Evolutionary conservation across 1,284 basidiomycete genomes (phyloP), one percentile per base, ranked within the genome.

Genomic region (Stereum hirsutum): DNA sequence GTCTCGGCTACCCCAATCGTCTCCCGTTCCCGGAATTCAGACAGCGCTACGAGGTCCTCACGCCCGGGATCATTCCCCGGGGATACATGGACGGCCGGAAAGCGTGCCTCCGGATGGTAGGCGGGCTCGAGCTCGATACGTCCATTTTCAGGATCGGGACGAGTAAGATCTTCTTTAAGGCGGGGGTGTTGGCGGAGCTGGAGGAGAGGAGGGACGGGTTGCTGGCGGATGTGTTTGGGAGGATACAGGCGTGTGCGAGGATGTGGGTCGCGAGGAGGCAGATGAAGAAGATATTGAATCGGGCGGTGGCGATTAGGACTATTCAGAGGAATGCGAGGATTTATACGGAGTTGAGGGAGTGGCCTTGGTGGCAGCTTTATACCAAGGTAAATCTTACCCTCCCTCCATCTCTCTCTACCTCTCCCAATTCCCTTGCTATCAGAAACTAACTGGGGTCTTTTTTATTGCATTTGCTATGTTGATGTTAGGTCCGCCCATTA

Each of bases 331-430:
- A 99, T 59, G 95, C 95, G 2, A 72, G 90, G 10, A 75, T 97
- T 11, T 99, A 99, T 57, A 82, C 84, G 20, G 80, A 90, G 44
- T 70, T 97, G 11, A 73, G 83, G 39, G 89, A 95, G 46, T 99
- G 95, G 96, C 93, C 96, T 1, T 99, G 96, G 96, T 99, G 96
- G 96, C 89, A 93, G 52, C 73, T 99, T 14, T 99, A 96, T 61
- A 93, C 89, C 14, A 96, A 93, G 74, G 80, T 80, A 49, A 31
- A 52, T 50, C 21, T 12, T n/a, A n/a, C n/a, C n/a, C n/a, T n/a
- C n/a, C n/a, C n/a, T n/a, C n/a, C n/a, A n/a, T n/a, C n/a, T n/a
- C n/a, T n/a, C n/a, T n/a, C n/a, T n/a, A n/a, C n/a, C n/a, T n/a
- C n/a, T n/a, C n/a, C n/a, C n/a, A n/a, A n/a, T n/a, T n/a, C n/a